Evolutionary conservation across 495 filamentous ascomycete genomes (phyloP).

Genomic region (Margaritispora aquatica): DNA sequence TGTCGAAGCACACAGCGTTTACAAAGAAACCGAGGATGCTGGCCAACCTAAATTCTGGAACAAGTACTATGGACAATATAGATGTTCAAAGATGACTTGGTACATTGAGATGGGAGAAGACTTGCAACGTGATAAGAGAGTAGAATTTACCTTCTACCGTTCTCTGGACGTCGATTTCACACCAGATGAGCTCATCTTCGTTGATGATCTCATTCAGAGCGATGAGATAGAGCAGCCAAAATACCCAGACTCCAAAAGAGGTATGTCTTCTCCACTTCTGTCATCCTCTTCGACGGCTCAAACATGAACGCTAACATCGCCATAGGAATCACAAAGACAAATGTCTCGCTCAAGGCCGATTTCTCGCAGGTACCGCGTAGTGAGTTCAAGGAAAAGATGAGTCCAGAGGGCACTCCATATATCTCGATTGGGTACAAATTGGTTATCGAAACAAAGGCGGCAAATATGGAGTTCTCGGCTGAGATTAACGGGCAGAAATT

Average conservation of each 20-base stretch:
- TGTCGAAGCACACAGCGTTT: constrained; percentile 23
- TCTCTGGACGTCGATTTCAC: constrained; percentile 16
- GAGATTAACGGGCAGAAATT: constrained; percentile 22
- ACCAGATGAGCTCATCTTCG: constrained; percentile 10
- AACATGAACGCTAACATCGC: neutral
- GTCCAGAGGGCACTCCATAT: neutral
- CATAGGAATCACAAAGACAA: constrained; percentile 6
- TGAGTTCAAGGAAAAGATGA: constrained; percentile 2
- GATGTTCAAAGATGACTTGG: constrained; percentile 30
- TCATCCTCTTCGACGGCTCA: neutral
- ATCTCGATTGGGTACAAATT: constrained; percentile 15
- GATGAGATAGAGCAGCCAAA: neutral
- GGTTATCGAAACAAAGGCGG: constrained; percentile 16
- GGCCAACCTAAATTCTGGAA: constrained; percentile 10
- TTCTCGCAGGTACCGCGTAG: constrained; percentile 4
- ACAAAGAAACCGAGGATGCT: constrained; percentile 14
- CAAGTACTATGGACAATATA: neutral
- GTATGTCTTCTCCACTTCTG: neutral
- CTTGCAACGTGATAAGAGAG: constrained; percentile 27
- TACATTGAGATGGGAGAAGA: constrained; percentile 37
- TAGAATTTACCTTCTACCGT: constrained; percentile 34
- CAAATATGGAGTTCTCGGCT: constrained; percentile 21
- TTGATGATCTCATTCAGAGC: constrained; percentile 9
- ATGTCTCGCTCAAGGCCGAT: constrained; percentile 17
- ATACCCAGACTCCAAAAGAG: neutral